Base-by-base conservation (phyloP, 345 rosid genomes). In the Microcos paniculata region DNA sequence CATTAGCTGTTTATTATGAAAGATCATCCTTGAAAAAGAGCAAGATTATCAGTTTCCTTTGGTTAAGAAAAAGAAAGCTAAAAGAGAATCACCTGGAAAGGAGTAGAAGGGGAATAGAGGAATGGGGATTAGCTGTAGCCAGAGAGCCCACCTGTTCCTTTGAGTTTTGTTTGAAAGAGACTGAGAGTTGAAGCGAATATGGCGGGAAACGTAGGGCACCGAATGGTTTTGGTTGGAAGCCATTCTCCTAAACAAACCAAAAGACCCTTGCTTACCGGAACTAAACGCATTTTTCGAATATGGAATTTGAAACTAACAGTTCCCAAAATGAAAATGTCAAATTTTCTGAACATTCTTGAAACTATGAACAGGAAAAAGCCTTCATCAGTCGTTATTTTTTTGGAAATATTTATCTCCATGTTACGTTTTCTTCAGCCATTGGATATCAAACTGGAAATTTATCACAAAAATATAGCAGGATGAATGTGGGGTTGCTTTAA, bases 201-300 rank as follows among this genome's bases (percentile, higher is more conserved):
- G 79, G 80, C 63, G 85, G 82, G 79, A 72, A 79, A 64, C 71
- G 61, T 21, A 6, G 15, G 33, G 62, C 71, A 40, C 30, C 4
- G n/a, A 30, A 43, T 24, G 58, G 46, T 11, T 61, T 45, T 31
- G 11, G 16, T 43, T 52, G 46, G n/a, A n/a, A 48, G 18, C 42
- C 56, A 46, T 67, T 23, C 21, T 67, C 56, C 71, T 11, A 23
- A 48, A 67, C 30, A 35, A 35, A 35, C 21, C 35, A n/a, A n/a
- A 0, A 53, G 24, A 55, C 15, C 66, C 58, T 62, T 62, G 57
- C 70, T 31, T 46, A 74, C 33, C 77, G 59, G 61, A 46, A 18
- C 42, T 35, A 28, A n/a, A 62, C 61, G 56, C 28, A 21, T 43
- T 3, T n/a, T n/a, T n/a, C n/a, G n/a, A n/a, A n/a, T 3, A n/a